These are phyloP conservation scores for Phytophthora chlamydospora DNA, from an alignment of 352 stramenopile species.

Conservation along the genomic window DNA sequence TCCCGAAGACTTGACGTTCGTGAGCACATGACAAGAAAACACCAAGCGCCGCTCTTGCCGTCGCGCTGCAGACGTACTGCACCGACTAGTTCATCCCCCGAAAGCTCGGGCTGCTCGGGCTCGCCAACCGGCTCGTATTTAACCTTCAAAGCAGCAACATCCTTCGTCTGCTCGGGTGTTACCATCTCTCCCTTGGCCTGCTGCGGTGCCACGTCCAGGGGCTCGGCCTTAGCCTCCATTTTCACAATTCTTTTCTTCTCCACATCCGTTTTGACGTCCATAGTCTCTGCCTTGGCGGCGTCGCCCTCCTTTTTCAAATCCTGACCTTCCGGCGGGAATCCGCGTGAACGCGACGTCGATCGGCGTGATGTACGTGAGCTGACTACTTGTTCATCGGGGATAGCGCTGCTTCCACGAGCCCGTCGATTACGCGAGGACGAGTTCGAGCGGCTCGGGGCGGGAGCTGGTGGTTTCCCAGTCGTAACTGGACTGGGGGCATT, in stretches of 20 bases:
- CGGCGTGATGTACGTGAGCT: background rate
- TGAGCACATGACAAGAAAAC: constrained; percentile 33
- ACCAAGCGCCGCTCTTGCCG: constrained; percentile 18
- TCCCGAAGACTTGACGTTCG: constrained; percentile 23
- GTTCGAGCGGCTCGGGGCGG: constrained; percentile 17
- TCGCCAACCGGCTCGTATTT: constrained; percentile 12
- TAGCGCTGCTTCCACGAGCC: constrained; percentile 15
- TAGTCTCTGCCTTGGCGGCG: background rate
- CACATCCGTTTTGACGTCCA: background rate
- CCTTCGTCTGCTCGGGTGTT: background rate
- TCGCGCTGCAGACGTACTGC: constrained; percentile 24
- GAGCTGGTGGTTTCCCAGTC: constrained; percentile 2
- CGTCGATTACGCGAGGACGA: constrained; percentile 17
- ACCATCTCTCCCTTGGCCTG: background rate
- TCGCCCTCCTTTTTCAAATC: background rate
- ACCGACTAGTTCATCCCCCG: constrained; percentile 27
- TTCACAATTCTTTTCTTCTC: background rate
- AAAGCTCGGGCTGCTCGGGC: constrained; percentile 14
- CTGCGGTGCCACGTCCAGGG: constrained; percentile 7
- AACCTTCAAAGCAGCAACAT: background rate
- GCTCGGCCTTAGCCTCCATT: background rate
- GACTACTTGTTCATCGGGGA: background rate
- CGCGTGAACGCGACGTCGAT: background rate
- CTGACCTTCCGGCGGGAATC: background rate
- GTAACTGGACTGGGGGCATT: background rate